Percentiles rank a stretch among this genome's conserved stretches.
Evolutionary conservation across 2,329 filamentous ascomycete species (phyloP).

Genomic region (Volutella citrinella): DNA sequence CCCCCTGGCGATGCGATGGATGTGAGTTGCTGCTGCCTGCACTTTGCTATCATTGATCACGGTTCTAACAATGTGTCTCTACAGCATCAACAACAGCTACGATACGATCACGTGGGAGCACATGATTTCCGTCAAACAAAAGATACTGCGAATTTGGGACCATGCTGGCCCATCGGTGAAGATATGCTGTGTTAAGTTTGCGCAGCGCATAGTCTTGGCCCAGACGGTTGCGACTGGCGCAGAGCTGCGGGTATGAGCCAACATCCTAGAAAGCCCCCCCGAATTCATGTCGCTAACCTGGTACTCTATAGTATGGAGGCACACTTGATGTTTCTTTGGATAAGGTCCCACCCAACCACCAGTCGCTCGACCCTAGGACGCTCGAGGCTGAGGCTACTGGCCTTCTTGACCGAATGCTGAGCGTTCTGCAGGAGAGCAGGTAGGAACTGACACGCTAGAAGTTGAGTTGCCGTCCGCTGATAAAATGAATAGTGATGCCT

Average conservation of each 20-base stretch:
- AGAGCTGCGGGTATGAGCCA: slow-evolving; percentile 68
- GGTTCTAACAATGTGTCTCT: too few relatives aligned
- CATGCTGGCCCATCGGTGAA: slow-evolving; percentile 70
- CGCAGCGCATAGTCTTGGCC: slow-evolving; percentile 86
- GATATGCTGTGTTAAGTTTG: slow-evolving; percentile 96
- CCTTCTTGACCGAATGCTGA: slow-evolving; percentile 82
- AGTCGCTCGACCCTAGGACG: slow-evolving; percentile 72
- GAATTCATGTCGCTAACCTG: too few relatives aligned
- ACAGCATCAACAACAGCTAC: slow-evolving; percentile 81
- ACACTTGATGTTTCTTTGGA: slow-evolving; percentile 76
- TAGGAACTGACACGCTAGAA: slow-evolving; percentile 39
- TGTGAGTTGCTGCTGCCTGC: slow-evolving; percentile 63
- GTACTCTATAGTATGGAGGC: slow-evolving; percentile 47
- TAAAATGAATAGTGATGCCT: slow-evolving; percentile 63
- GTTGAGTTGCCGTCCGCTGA: slow-evolving; percentile 5
- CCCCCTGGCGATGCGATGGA: slow-evolving; percentile 86
- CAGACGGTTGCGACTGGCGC: slow-evolving; percentile 81
- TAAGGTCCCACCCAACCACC: slow-evolving; percentile 79
- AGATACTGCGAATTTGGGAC: slow-evolving; percentile 88
- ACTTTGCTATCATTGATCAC: too few relatives aligned
- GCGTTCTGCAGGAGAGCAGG: slow-evolving; percentile 82
- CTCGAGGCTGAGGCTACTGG: slow-evolving; percentile 93
- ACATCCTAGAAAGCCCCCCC: background rate
- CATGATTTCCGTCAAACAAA: slow-evolving; percentile 84
- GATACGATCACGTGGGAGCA: slow-evolving; percentile 82